phyloP scores from a whole-genome alignment of 306 rosid species.

The Leucaena leucocephala region DNA sequence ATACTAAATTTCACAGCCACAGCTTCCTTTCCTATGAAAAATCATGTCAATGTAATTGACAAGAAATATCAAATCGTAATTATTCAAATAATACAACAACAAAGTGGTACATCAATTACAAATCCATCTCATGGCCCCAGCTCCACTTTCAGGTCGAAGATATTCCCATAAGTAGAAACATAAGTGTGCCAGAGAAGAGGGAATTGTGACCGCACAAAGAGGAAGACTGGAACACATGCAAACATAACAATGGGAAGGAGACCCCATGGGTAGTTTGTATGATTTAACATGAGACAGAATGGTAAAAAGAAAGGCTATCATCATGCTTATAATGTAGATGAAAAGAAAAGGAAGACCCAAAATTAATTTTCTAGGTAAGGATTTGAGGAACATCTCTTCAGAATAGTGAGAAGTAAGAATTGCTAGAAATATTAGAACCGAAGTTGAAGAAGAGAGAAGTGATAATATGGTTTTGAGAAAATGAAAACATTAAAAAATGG shows the following conservation, averaged over 20 bases:
- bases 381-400: conserved; percentile 15
- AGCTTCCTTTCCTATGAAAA: too few species aligned
- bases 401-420: neutral
- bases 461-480: conserved; percentile 3
- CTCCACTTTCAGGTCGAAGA: neutral
- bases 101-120: too few species aligned
- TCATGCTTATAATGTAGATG: neutral
- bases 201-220: neutral
- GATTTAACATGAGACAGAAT: neutral
- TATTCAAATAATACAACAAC: too few species aligned
- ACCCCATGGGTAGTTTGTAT: neutral
- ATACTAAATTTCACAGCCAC: too few species aligned
- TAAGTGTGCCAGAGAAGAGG: neutral
- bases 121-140: too few species aligned
- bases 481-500: neutral
- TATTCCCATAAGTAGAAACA: neutral
- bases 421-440: neutral
- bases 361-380: neutral
- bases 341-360: neutral
- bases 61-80: too few species aligned
- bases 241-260: too few species aligned
- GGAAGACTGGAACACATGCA: neutral
- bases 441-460: conserved; percentile 10
- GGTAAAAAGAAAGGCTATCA: neutral
- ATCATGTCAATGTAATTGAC: too few species aligned